A percentile compares a stretch with the other conserved stretches of the same genome.
These are phyloP conservation scores for Candida tallmaniae DNA, from an alignment of 805 yeast genomes.

Conservation along the genomic window DNA sequence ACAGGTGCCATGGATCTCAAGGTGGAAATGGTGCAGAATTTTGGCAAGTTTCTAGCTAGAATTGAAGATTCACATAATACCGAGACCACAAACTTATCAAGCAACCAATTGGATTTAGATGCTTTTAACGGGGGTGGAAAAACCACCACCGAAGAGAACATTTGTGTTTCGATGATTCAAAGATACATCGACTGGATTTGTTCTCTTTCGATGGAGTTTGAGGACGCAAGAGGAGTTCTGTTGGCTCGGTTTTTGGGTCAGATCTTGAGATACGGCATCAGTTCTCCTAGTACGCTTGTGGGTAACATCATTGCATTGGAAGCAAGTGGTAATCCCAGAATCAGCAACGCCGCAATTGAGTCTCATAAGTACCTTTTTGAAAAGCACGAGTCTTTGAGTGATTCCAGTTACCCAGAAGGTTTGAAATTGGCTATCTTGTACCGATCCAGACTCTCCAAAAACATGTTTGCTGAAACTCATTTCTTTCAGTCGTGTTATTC, in stretches of 20 bases:
- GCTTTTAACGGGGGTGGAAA: conserved; percentile 51
- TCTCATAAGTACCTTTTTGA: conserved; percentile 55
- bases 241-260: conserved; percentile 54
- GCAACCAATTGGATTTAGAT: conserved; percentile 37
- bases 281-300: conserved; percentile 67
- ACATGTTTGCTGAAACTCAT: conserved; percentile 21
- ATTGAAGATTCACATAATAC: too few relatives aligned
- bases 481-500: conserved; percentile 40
- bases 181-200: conserved; percentile 51
- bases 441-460: conserved; percentile 20
- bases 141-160: conserved; percentile 56
- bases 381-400: conserved; percentile 69
- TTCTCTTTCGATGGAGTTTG: conserved; percentile 43
- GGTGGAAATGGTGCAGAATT: conserved; percentile 50
- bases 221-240: conserved; percentile 41
- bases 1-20: conserved; percentile 28
- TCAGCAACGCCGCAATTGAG: conserved; percentile 45
- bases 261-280: conserved; percentile 61
- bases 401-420: conserved; percentile 61
- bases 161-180: conserved; percentile 69
- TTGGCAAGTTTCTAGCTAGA: conserved; percentile 51
- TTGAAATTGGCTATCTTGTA: conserved; percentile 50
- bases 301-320: conserved; percentile 70
- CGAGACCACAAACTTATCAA: conserved; percentile 26
- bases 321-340: conserved; percentile 41